These are phyloP conservation scores for Sporodiniella umbellata DNA, from an alignment of 371 early-diverging fungal genomes.

Conservation along the genomic window DNA sequence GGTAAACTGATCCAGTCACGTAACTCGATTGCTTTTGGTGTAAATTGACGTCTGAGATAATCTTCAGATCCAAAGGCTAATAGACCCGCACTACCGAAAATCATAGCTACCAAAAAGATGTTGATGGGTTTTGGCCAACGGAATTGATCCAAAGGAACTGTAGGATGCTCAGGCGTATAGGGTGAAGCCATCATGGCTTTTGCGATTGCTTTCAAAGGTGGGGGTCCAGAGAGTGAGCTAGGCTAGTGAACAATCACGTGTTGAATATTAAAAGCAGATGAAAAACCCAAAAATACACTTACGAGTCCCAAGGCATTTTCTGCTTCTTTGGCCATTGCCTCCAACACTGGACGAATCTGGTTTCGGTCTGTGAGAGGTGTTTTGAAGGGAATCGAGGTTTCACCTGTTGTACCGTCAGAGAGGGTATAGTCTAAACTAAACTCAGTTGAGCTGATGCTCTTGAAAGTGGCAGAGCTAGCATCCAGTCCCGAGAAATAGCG, in stretches of 20 bases:
- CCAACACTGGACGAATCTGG: conserved; percentile 41
- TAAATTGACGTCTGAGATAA: conserved; percentile 18
- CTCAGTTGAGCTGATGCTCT: conserved; percentile 28
- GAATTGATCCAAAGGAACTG: conserved; percentile 30
- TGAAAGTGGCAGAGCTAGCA: conserved; percentile 39
- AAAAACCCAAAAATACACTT: conserved; percentile 1
- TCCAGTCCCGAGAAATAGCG: conserved; percentile 33
- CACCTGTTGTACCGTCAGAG: conserved; percentile 12
- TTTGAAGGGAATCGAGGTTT: conserved; percentile 29
- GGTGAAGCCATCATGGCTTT: conserved; percentile 37
- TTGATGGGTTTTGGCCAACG: conserved; percentile 11
- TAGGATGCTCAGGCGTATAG: conserved; percentile 28
- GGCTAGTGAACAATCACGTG: conserved; percentile 18
- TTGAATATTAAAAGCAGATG: no score
- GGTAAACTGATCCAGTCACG: conserved; percentile 7
- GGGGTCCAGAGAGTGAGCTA: conserved; percentile 38
- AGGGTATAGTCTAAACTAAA: conserved; percentile 28
- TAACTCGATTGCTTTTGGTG: conserved; percentile 7
- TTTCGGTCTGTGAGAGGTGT: conserved; percentile 34
- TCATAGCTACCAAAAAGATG: background rate
- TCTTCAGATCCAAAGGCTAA: conserved; percentile 15
- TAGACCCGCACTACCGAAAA: conserved; percentile 4
- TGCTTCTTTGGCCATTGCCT: conserved; percentile 48
- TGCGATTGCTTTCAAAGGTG: conserved; percentile 39
- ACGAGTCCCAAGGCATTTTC: conserved; percentile 40